These are phyloP conservation scores for Erodium maritimum DNA, from an alignment of 345 rosid species.

Conservation along the genomic window DNA sequence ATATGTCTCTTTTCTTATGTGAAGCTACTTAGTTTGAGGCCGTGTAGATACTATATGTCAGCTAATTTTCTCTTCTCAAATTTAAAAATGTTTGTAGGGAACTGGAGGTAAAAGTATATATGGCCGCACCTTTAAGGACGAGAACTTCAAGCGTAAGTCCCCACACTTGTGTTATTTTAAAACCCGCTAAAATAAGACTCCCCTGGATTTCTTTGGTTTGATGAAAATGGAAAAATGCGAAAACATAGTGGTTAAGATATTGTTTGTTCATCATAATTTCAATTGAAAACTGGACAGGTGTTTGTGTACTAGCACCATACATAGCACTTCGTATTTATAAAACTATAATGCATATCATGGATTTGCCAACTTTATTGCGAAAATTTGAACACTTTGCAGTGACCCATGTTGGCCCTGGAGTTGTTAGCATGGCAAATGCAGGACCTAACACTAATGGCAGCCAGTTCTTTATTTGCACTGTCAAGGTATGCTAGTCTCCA, in stretches of 20 bases:
- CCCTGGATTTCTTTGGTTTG: neutral
- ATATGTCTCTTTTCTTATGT: too few species aligned
- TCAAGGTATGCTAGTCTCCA: slow-evolving; percentile 42
- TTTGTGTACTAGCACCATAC: neutral
- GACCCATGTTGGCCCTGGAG: slow-evolving; percentile 83
- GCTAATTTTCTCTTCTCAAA: slow-evolving; percentile 9
- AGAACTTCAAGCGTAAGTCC: slow-evolving; percentile 87
- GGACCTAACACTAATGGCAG: slow-evolving; percentile 99
- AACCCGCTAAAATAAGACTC: neutral
- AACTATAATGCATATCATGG: neutral
- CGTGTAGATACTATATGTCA: neutral
- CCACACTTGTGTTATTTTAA: neutral
- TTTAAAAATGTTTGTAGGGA: slow-evolving; percentile 52
- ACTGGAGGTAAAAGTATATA: slow-evolving; percentile 99
- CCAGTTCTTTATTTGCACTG: slow-evolving; percentile 96
- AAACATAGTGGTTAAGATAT: neutral
- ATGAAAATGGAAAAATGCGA: neutral
- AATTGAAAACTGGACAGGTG: neutral
- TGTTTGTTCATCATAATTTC: neutral
- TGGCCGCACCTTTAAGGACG: slow-evolving; percentile 90
- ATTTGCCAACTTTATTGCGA: slow-evolving; percentile 4
- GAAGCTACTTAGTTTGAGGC: neutral
- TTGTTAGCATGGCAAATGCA: slow-evolving; percentile 97
- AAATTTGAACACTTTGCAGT: slow-evolving; percentile 39
- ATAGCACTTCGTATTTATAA: too few species aligned